These are phyloP conservation scores for Hypoxylon sp. DNA, from an alignment of 2,329 filamentous ascomycete genomes.

Conservation along the genomic window DNA sequence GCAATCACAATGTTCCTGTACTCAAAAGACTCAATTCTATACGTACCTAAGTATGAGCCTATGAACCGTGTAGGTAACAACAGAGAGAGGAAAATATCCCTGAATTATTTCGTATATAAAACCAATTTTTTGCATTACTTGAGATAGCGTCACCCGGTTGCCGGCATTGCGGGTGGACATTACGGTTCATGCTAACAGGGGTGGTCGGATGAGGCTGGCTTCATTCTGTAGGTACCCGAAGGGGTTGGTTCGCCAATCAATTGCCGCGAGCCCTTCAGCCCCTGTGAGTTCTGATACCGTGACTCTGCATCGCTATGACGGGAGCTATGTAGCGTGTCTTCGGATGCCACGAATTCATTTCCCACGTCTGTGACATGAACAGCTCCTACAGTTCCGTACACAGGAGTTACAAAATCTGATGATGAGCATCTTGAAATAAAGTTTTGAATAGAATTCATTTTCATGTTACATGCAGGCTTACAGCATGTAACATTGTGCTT, in stretches of 20 bases:
- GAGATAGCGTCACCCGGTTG: conserved; percentile 17
- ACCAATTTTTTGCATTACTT: conserved; percentile 13
- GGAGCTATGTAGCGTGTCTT: conserved; percentile 19
- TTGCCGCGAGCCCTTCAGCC: conserved; percentile 19
- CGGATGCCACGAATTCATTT: conserved; percentile 38
- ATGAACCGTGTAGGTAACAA: not conserved
- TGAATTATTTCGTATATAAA: conserved; percentile 9
- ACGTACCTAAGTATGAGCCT: too few species aligned
- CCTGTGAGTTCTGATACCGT: conserved; percentile 43
- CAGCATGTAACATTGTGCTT: not conserved
- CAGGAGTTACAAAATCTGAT: not conserved
- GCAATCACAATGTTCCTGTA: conserved; percentile 2
- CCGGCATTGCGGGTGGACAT: conserved; percentile 37
- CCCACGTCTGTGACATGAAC: conserved; percentile 6
- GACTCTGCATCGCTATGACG: conserved; percentile 28
- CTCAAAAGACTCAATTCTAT: not conserved
- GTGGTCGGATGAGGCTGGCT: conserved; percentile 40
- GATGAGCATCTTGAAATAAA: conserved; percentile 8
- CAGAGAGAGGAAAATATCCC: not conserved
- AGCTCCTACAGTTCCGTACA: not conserved
- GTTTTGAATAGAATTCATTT: conserved; percentile 11
- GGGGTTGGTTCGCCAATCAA: conserved; percentile 45
- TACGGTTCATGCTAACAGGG: conserved; percentile 42
- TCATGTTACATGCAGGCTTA: conserved; percentile 7
- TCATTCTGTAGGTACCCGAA: conserved; percentile 41